Conservation (phyloP, 495 filamentous ascomycete species). For the Filosporella fistucella region DNA sequence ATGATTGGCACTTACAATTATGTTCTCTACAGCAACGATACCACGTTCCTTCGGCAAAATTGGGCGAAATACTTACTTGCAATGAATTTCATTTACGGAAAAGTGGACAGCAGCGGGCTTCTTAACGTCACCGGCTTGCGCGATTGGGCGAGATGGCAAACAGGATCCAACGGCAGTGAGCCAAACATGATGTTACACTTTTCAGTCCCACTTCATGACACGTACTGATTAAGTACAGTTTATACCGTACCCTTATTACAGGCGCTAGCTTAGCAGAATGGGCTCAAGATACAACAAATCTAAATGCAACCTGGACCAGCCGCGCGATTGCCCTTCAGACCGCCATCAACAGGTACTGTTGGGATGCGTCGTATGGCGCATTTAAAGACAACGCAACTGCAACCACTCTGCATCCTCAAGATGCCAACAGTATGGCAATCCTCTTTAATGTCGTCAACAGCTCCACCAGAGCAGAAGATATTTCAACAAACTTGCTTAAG, state of each 20-base stretch:
- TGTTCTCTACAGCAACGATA: slow-evolving; percentile 54
- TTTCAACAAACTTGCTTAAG: slow-evolving; percentile 16
- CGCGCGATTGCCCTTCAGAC: slow-evolving; percentile 4
- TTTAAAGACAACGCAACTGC: slow-evolving; percentile 52
- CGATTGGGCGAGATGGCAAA: slow-evolving; percentile 57
- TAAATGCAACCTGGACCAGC: slow-evolving; percentile 4
- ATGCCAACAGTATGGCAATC: slow-evolving; percentile 22
- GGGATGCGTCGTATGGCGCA: slow-evolving; percentile 39
- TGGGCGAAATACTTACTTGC: slow-evolving; percentile 49
- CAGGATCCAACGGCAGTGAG: slow-evolving; percentile 46
- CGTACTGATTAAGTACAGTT: slow-evolving; percentile 30
- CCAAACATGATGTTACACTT: slow-evolving; percentile 48
- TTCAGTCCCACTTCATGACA: not conserved
- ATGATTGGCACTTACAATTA: slow-evolving; percentile 65
- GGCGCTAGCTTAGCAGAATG: slow-evolving; percentile 47
- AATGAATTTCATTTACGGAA: slow-evolving; percentile 50
- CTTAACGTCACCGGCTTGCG: slow-evolving; percentile 52
- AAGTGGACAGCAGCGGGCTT: slow-evolving; percentile 44
- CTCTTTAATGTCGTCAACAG: slow-evolving; percentile 32
- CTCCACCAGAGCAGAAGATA: slow-evolving; percentile 5
- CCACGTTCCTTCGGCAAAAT: slow-evolving; percentile 42
- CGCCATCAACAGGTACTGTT: slow-evolving; percentile 33
- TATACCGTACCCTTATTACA: slow-evolving; percentile 49
- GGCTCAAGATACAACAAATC: slow-evolving; percentile 41
- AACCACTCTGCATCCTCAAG: slow-evolving; percentile 34